Evolutionary conservation across 352 stramenopile genomes (phyloP).

Genomic region (Albugo laibachii): DNA sequence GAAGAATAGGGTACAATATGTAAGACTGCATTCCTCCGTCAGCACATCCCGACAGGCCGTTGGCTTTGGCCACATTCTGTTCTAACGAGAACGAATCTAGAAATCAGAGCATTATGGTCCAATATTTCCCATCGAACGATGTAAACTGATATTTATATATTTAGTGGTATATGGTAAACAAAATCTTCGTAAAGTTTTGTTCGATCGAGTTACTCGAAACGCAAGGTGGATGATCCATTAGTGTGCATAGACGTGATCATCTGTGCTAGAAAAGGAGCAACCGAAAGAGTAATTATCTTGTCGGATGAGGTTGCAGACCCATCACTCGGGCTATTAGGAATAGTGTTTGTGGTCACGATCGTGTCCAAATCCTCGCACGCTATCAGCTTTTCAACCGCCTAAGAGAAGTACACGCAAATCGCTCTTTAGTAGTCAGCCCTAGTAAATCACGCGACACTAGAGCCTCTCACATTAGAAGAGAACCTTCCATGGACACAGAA

Average conservation of each 20-base stretch:
- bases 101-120: too few species aligned
- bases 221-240: constrained; percentile 25
- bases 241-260: constrained; percentile 79
- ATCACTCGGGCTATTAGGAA: constrained; percentile 18
- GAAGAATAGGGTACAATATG: too few species aligned
- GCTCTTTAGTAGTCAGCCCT: too few species aligned
- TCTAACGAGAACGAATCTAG: too few species aligned
- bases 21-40: too few species aligned
- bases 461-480: constrained; percentile 42
- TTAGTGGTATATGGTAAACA: too few species aligned
- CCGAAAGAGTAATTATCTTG: constrained; percentile 74
- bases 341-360: constrained; percentile 77
- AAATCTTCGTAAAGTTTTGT: too few species aligned
- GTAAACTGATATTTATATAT: too few species aligned
- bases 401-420: not conserved
- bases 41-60: too few species aligned
- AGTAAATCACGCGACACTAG: not conserved
- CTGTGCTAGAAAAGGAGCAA: constrained; percentile 74
- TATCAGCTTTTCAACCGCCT: constrained; percentile 38
- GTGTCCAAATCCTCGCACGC: constrained; percentile 55
- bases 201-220: too few species aligned
- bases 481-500: constrained; percentile 75
- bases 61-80: too few species aligned
- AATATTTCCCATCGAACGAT: too few species aligned
- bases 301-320: constrained; percentile 2